Percentiles rank a stretch among this genome's conserved stretches.
Evolutionary conservation across 202 grass and related monocot genomes (phyloP).

Genomic region (Panicum virgatum): DNA sequence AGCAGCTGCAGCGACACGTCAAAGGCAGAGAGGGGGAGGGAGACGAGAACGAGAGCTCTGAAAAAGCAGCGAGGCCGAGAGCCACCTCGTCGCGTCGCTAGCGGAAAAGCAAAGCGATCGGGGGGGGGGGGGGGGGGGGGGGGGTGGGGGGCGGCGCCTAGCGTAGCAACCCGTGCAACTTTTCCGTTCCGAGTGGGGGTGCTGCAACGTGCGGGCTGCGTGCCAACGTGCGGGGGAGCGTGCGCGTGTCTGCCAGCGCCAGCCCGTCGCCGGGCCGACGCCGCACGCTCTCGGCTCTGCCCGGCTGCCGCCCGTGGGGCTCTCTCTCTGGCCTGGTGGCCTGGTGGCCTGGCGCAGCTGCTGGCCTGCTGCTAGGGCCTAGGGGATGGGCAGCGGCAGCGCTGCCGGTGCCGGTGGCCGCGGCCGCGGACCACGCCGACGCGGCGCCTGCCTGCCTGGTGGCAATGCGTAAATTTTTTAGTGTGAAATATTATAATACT

Average conservation of each 20-base stretch:
- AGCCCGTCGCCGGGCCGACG: neutral
- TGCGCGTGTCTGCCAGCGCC: slow-evolving; percentile 26
- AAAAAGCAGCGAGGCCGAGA: too few relatives aligned
- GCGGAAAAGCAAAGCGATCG: neutral
- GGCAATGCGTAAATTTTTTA: too few relatives aligned
- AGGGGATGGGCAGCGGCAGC: neutral
- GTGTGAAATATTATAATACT: too few relatives aligned
- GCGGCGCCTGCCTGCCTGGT: too few relatives aligned
- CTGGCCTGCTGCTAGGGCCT: neutral
- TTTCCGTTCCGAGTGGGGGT: neutral
- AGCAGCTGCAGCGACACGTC: neutral
- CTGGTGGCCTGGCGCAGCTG: neutral
- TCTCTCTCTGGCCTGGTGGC: too few relatives aligned
- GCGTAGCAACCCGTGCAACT: neutral
- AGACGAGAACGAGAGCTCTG: too few relatives aligned
- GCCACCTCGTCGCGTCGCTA: too few relatives aligned
- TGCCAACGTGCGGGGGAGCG: slow-evolving; percentile 27
- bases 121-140: too few relatives aligned
- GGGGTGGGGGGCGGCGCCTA: too few relatives aligned
- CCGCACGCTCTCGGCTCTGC: neutral
- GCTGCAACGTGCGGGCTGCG: slow-evolving; percentile 16
- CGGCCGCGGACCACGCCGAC: slow-evolving; percentile 6
- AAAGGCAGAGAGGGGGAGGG: neutral
- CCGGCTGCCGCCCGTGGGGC: neutral
- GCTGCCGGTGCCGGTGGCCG: neutral